Evolutionary conservation across 2,329 filamentous ascomycete genomes (phyloP).

Genomic region (Ophiosphaerella korrae): DNA sequence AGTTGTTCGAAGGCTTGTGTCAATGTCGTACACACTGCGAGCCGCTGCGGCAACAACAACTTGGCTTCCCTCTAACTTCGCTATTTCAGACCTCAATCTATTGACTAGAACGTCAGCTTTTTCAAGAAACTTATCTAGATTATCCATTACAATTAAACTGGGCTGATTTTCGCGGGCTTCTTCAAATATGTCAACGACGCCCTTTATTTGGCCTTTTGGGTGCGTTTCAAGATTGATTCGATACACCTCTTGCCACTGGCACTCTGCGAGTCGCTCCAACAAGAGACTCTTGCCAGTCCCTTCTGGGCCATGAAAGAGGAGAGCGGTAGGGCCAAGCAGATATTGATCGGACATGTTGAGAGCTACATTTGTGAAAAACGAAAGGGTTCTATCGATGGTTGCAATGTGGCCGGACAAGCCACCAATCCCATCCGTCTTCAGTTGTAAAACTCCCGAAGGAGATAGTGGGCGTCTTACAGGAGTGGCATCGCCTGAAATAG

Average conservation of each 20-base stretch:
- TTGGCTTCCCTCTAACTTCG: conserved; percentile 58
- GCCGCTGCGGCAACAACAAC: conserved; percentile 79
- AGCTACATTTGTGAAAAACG: conserved; percentile 28
- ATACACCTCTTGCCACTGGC: conserved; percentile 73
- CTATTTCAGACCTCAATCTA: conserved; percentile 46
- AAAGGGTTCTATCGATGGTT: conserved; percentile 70
- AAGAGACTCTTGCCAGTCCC: conserved; percentile 86
- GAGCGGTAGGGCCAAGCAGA: conserved; percentile 54
- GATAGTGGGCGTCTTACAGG: conserved; percentile 6
- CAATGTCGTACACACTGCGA: conserved; percentile 73
- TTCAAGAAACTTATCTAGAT: conserved; percentile 67
- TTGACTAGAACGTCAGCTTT: conserved; percentile 37
- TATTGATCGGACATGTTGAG: conserved; percentile 23
- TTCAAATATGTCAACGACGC: conserved; percentile 71
- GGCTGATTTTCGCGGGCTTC: conserved; percentile 72
- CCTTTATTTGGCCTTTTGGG: conserved; percentile 54
- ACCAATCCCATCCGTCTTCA: conserved; percentile 61
- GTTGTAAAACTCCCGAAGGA: conserved; percentile 20
- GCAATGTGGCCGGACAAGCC: conserved; percentile 69
- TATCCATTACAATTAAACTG: conserved; percentile 79
- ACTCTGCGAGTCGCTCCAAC: conserved; percentile 66
- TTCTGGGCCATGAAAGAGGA: conserved; percentile 78
- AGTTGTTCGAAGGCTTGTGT: conserved; percentile 67
- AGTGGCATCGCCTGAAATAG: conserved; percentile 17
- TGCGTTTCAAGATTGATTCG: conserved; percentile 58